phyloP scores from a whole-genome alignment of 192 early-diverging fungal genomes.

The Chytriomyces hyalinus region DNA sequence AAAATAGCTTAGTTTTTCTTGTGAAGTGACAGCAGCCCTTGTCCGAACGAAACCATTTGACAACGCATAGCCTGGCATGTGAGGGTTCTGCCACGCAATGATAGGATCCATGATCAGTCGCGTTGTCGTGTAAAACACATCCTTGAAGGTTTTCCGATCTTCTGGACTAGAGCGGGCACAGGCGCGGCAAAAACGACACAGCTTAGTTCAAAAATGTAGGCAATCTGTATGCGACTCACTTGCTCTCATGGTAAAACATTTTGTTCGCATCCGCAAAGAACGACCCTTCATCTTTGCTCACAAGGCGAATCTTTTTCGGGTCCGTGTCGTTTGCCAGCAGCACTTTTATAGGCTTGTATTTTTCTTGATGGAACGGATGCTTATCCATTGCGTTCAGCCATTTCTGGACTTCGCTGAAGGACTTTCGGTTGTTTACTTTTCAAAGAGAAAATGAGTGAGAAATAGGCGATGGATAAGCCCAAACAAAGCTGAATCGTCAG shows the following conservation, averaged over 20 bases:
- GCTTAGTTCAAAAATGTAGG: background rate
- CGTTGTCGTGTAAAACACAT: slow-evolving; percentile 9
- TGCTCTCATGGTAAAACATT: slow-evolving; percentile 34
- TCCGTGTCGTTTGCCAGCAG: slow-evolving; percentile 19
- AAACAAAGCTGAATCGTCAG: no score
- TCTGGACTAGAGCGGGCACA: slow-evolving; percentile 8
- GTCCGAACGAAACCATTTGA: background rate
- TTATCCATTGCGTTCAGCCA: slow-evolving; percentile 24
- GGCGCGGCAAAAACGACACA: background rate
- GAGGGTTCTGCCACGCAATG: background rate
- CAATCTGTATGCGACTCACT: background rate
- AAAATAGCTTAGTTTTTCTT: background rate
- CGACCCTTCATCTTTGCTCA: slow-evolving; percentile 3
- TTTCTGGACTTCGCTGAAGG: slow-evolving; percentile 17
- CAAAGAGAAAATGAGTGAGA: slow-evolving; percentile 2
- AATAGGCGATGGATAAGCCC: no score
- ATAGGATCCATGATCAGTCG: slow-evolving; percentile 14
- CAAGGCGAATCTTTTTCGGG: background rate
- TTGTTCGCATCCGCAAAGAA: slow-evolving; percentile 12
- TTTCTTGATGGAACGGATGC: background rate
- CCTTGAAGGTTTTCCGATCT: slow-evolving; percentile 22
- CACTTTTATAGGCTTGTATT: slow-evolving; percentile 17
- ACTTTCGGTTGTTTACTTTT: slow-evolving; percentile 20
- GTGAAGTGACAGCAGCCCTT: background rate
- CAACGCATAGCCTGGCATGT: background rate